Evolutionary conservation across 148 eudicot species (phyloP).

Genomic region (Amaranthus cruentus): DNA sequence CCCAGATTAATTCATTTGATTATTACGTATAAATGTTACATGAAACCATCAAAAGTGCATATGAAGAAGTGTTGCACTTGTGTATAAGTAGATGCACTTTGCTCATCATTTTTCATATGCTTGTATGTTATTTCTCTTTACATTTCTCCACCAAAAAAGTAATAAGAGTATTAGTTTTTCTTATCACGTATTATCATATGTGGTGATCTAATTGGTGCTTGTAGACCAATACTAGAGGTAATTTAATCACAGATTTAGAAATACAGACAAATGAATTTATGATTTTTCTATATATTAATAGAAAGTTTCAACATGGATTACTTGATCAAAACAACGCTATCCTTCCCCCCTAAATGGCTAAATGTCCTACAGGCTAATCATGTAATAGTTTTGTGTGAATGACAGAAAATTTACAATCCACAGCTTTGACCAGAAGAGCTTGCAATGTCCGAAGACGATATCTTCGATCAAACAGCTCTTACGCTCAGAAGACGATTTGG

Average conservation of each 20-base stretch:
- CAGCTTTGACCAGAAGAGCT: neutral
- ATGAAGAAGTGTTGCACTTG: no score
- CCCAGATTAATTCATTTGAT: no score
- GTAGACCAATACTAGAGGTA: neutral
- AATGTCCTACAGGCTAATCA: neutral
- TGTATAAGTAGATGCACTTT: no score
- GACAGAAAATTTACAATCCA: neutral
- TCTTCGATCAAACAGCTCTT: neutral
- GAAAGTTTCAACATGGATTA: neutral
- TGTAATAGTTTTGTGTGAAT: no score
- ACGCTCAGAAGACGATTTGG: neutral
- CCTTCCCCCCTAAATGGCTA: neutral
- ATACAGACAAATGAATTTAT: neutral
- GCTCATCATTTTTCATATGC: no score
- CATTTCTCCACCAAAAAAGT: no score
- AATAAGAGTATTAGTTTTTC: no score
- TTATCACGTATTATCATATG: no score
- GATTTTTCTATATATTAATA: neutral
- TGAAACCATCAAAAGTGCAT: no score
- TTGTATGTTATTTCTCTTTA: no score
- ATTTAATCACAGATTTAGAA: neutral
- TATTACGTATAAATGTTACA: no score
- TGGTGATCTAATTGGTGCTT: no score
- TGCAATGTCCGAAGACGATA: neutral
- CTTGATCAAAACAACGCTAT: neutral